phyloP scores from a whole-genome alignment of 73 alveolate genomes.

The Paramecium primaurelia region DNA sequence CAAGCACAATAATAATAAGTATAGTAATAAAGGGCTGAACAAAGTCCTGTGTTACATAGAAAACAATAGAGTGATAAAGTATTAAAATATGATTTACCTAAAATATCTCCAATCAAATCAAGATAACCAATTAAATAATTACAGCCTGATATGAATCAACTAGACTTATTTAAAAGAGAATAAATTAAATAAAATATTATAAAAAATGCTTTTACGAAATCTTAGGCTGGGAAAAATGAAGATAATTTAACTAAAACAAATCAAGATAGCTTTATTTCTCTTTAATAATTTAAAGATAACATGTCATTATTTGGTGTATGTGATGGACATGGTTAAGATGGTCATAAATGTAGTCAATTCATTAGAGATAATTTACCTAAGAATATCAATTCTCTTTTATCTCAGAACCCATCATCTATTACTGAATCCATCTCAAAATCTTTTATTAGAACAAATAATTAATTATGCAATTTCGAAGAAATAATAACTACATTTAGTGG shows the following conservation, averaged over 20 bases:
- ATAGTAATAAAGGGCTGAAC: neutral
- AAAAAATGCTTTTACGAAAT: neutral
- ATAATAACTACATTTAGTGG: conserved; percentile 75
- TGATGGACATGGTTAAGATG: conserved; percentile 79
- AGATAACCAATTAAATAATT: neutral
- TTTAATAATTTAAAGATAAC: neutral
- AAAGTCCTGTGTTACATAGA: neutral
- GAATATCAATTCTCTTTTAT: neutral
- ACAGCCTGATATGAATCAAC: neutral
- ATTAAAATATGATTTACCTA: neutral
- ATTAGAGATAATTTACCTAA: conserved; percentile 68
- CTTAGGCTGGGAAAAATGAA: conserved; percentile 22
- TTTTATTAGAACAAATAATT: neutral
- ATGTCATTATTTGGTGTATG: conserved; percentile 63
- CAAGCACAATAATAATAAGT: neutral
- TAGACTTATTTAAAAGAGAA: conserved; percentile 22
- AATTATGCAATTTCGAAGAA: conserved; percentile 3
- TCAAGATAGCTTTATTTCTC: conserved; percentile 42
- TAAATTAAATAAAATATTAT: neutral
- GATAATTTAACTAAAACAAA: conserved; percentile 27
- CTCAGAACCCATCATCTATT: neutral
- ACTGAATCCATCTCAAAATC: neutral
- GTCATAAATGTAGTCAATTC: conserved; percentile 70
- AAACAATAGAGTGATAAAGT: neutral
- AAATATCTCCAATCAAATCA: conserved; percentile 36